These are phyloP conservation scores for Metroxylon sagu DNA, from an alignment of 176 grass and related monocot genomes.

Conservation along the genomic window DNA sequence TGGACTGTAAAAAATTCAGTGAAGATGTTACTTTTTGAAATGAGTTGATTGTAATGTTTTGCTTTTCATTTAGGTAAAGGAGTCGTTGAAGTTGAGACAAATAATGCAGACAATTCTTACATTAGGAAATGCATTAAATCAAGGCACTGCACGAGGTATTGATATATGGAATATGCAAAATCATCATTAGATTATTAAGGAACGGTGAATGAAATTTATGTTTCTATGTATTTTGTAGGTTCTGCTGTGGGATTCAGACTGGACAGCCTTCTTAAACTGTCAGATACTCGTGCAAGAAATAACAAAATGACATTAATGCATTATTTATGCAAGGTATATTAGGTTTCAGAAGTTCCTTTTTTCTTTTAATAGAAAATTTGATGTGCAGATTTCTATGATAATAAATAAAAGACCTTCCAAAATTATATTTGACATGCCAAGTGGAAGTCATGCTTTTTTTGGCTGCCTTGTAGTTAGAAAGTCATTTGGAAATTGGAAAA, in stretches of 20 bases:
- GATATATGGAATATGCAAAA: too few species aligned
- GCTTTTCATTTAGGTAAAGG: slow-evolving; percentile 25
- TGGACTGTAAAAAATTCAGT: not conserved
- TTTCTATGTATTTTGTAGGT: slow-evolving; percentile 40
- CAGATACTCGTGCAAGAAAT: slow-evolving; percentile 89
- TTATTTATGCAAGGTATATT: slow-evolving; percentile 93
- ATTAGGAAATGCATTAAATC: slow-evolving; percentile 91
- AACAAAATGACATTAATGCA: slow-evolving; percentile 99
- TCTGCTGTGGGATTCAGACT: slow-evolving; percentile 97
- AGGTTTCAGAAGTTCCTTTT: too few species aligned
- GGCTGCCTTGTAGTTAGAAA: too few species aligned
- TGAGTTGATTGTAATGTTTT: slow-evolving; percentile 16
- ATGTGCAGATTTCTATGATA: too few species aligned
- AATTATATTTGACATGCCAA: too few species aligned
- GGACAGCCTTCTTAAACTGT: slow-evolving; percentile 94
- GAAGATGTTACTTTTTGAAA: slow-evolving; percentile 3
- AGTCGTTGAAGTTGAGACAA: slow-evolving; percentile 70
- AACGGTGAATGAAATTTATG: not conserved
- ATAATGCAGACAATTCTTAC: slow-evolving; percentile 99
- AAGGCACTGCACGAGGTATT: slow-evolving; percentile 71
- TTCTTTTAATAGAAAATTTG: too few species aligned
- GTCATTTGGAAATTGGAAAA: too few species aligned
- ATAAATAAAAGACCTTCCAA: too few species aligned
- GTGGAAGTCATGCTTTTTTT: too few species aligned
- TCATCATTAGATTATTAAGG: too few species aligned